Evolutionary conservation across 768 basidiomycete genomes (phyloP), one percentile per base, ranked within the genome.

Genomic region (Suillus bovinus): DNA sequence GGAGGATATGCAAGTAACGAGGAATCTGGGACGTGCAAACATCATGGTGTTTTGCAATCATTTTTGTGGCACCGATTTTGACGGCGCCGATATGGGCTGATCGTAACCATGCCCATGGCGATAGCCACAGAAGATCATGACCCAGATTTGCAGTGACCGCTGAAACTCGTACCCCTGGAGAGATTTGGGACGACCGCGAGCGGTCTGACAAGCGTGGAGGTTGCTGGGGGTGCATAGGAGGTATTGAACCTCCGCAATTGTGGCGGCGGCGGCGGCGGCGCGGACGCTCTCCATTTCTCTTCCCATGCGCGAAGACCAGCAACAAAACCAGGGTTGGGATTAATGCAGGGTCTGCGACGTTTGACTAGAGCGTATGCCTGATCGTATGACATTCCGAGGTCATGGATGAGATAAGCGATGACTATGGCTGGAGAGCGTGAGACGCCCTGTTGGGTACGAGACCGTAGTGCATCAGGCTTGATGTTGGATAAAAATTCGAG

Each of bases 311-410:
- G 78, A 16, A 89, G 73, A 0, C 83, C 82, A 0, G 77, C 72
- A 22, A 90, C 84, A 68, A 92, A 93, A 5, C 88, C 90, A n/a
- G 87, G 76, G 68, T 93, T 93, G 17, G 90, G 90, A 69, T 90
- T 89, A 64, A 87, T 78, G 69, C 90, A 93, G 5, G 89, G 84
- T 22, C 90, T 83, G 66, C 85, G 84, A 60, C 82, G 82, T 66
- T 84, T 84, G 64, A 90, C 80, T 64, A 86, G 81, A 0, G 84
- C 77, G 60, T 80, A 74, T 1, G 90, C 90, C 50, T 79, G 77
- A 63, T 91, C 87, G 72, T 86, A 91, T 10, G 87, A 79, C 88
- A 91, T 89, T 46, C 83, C 86, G 62, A 85, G 84, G 64, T 86
- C 82, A 66, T 86, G 83, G 67, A 93, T 93, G 69, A 93, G 86